Conservation (phyloP, 2,329 filamentous ascomycete genomes). For the Hypomyces rosellus region DNA sequence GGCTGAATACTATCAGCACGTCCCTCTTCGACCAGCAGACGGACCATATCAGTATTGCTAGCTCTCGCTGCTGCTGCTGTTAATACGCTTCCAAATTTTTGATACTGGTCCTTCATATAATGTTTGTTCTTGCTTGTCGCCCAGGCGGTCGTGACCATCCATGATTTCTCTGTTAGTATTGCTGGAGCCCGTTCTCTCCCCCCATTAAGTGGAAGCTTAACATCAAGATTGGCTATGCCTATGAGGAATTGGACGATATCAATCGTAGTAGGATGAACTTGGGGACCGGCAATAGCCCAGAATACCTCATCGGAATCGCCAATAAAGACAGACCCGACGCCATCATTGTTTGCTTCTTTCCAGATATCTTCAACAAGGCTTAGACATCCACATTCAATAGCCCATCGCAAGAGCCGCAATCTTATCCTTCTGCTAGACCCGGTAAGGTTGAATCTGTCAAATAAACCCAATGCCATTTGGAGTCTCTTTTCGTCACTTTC, state of each 20-base stretch:
- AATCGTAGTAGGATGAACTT: not conserved
- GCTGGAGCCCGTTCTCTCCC: no score
- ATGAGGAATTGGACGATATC: not conserved
- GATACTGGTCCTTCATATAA: not conserved
- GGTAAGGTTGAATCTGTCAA: not conserved
- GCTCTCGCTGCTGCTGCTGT: not conserved
- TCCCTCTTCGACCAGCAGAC: not conserved
- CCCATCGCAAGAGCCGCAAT: not conserved
- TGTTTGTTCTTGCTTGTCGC: not conserved
- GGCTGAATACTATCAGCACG: not conserved
- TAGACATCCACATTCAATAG: not conserved
- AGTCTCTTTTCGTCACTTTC: not conserved
- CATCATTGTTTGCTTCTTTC: not conserved
- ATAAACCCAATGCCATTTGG: not conserved
- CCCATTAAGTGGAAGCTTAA: no score
- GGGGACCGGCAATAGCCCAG: not conserved
- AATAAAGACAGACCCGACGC: not conserved
- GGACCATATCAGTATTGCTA: not conserved
- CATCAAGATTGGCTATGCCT: not conserved
- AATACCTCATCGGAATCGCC: not conserved
- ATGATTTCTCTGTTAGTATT: not conserved
- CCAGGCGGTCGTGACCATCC: not conserved
- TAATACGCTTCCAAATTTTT: not conserved
- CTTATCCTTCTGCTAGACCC: not conserved
- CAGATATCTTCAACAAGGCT: not conserved